Percentiles rank a stretch among this genome's conserved stretches.
Evolutionary conservation across 768 basidiomycete genomes (phyloP).

Genomic region (Mycena indigotica): DNA sequence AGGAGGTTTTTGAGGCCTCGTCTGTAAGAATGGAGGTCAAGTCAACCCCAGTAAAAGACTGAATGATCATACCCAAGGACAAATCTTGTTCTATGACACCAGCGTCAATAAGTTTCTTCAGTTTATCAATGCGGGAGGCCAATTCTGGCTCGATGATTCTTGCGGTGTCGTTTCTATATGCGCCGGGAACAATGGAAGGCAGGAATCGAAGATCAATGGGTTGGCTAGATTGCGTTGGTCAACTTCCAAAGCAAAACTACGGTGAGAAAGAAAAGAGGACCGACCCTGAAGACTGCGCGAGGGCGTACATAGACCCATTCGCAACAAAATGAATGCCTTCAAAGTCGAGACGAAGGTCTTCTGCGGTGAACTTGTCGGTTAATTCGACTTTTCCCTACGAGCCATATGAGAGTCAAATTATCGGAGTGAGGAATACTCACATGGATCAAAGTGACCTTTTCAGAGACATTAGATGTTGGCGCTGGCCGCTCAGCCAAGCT

Average conservation of each 20-base stretch:
- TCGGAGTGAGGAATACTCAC: slow-evolving; percentile 43
- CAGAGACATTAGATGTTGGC: slow-evolving; percentile 39
- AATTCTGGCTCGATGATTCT: slow-evolving; percentile 62
- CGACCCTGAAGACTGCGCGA: slow-evolving; percentile 67
- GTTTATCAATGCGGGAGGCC: slow-evolving; percentile 54
- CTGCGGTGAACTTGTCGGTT: slow-evolving; percentile 49
- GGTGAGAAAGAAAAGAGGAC: slow-evolving; percentile 16
- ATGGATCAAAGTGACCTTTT: slow-evolving; percentile 62
- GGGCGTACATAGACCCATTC: slow-evolving; percentile 77
- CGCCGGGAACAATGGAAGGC: slow-evolving; percentile 64
- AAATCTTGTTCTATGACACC: slow-evolving; percentile 62
- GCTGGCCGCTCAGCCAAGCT: slow-evolving; percentile 66
- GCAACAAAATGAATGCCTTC: slow-evolving; percentile 75
- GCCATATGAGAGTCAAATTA: slow-evolving; percentile 4
- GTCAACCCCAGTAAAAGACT: too few relatives aligned
- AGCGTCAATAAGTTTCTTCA: slow-evolving; percentile 66
- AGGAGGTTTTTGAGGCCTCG: slow-evolving; percentile 50
- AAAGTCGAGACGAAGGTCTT: slow-evolving; percentile 70
- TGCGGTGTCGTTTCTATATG: slow-evolving; percentile 58
- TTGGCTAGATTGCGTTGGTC: slow-evolving; percentile 37
- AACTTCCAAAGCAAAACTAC: background rate
- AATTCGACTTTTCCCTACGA: slow-evolving; percentile 72
- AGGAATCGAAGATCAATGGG: slow-evolving; percentile 67
- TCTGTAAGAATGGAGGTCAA: slow-evolving; percentile 38
- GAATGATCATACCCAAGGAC: slow-evolving; percentile 37